phyloP scores from a whole-genome alignment of 805 yeast species.

The Barnettozyma populi region DNA sequence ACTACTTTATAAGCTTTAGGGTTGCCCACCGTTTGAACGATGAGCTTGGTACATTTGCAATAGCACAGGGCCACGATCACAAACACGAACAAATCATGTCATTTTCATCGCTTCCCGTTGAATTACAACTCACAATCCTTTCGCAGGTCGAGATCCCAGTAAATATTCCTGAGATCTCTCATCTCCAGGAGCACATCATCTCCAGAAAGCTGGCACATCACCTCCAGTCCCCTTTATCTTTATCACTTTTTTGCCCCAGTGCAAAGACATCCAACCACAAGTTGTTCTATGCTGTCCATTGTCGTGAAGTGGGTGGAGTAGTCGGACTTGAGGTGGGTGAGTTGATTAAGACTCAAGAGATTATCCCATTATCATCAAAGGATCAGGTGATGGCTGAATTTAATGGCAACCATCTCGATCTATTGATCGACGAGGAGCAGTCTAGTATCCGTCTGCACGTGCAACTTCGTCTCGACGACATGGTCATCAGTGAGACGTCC shows the following conservation, averaged over 20 bases:
- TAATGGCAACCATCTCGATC: slow-evolving; percentile 10
- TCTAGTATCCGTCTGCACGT: slow-evolving; percentile 8
- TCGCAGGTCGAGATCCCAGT: slow-evolving; percentile 6
- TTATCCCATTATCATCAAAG: slow-evolving; percentile 4
- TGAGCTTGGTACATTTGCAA: not conserved
- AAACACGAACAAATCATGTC: not conserved
- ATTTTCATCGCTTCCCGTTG: slow-evolving; percentile 11
- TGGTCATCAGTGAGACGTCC: slow-evolving; percentile 6
- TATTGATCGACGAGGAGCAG: slow-evolving; percentile 15
- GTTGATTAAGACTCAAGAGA: slow-evolving; percentile 4
- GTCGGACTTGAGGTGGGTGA: slow-evolving; percentile 1
- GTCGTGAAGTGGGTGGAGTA: not conserved
- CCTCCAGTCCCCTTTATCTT: not conserved
- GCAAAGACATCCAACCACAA: slow-evolving; percentile 7
- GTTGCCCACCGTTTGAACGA: not conserved
- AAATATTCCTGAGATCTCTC: not conserved
- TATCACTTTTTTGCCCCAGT: slow-evolving; percentile 9
- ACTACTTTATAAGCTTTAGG: not conserved
- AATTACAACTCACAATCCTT: slow-evolving; percentile 12
- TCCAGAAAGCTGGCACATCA: not conserved
- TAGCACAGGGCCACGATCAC: not conserved
- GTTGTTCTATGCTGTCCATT: slow-evolving; percentile 4
- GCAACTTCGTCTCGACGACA: slow-evolving; percentile 5
- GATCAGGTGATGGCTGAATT: not conserved
- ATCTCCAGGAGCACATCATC: slow-evolving; percentile 1